A percentile compares a stretch with the other conserved stretches of the same genome.
Conservation (phyloP, 768 basidiomycete species). For the Trichaptum fuscoviolaceum region DNA sequence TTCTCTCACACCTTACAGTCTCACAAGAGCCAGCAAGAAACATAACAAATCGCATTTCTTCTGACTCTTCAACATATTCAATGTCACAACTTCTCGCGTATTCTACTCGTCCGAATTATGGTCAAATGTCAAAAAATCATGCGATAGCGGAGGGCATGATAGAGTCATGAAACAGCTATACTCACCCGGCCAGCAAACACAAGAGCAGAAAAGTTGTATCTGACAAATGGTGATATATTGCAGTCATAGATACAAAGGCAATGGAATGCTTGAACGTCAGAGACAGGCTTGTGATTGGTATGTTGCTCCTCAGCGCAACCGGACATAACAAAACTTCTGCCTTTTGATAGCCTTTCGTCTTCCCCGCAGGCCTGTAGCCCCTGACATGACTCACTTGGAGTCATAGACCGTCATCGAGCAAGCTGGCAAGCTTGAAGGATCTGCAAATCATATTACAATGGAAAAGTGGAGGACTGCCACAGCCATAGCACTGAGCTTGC, state of each 20-base stretch:
- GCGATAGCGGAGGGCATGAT: not conserved
- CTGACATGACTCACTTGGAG: not conserved
- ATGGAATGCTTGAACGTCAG: not conserved
- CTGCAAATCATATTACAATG: not conserved
- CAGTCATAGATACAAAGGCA: not conserved
- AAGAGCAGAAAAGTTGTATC: not conserved
- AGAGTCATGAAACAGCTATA: not conserved
- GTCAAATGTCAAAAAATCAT: not conserved
- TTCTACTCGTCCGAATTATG: not conserved
- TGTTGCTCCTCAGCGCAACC: not conserved
- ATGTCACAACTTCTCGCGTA: not conserved
- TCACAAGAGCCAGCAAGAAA: not conserved
- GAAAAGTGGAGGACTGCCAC: not conserved
- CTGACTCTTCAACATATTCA: too few species aligned
- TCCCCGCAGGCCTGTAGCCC: not conserved
- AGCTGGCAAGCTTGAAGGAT: not conserved
- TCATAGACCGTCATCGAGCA: not conserved
- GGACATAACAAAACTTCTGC: not conserved
- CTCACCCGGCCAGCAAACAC: not conserved
- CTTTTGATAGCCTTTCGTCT: not conserved
- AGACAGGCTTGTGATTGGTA: not conserved
- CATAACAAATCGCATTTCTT: not conserved
- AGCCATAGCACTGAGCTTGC: not conserved
- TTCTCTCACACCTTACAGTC: not conserved
- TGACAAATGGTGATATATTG: not conserved